Evolutionary conservation across 306 rosid species (phyloP).

Genomic region (Rosa rugosa): DNA sequence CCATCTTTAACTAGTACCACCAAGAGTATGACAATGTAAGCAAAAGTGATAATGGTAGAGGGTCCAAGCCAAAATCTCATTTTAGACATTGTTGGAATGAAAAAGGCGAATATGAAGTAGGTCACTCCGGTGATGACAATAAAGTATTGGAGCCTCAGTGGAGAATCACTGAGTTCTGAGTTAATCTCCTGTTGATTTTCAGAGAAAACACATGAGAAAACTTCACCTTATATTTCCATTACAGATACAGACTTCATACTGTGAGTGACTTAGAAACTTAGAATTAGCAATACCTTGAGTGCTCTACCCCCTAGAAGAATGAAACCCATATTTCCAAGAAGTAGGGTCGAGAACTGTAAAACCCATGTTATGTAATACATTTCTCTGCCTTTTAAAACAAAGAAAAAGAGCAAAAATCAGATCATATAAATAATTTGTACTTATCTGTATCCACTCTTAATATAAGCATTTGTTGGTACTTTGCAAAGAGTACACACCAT

Average conservation of each 20-base stretch:
- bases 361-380: conserved; percentile 53
- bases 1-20: conserved; percentile 46
- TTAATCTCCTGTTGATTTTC: conserved; percentile 42
- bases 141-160: conserved; percentile 56
- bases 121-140: conserved; percentile 46
- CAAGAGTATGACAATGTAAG: conserved; percentile 37
- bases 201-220: neutral
- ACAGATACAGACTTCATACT: neutral
- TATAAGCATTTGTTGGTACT: neutral
- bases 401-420: neutral
- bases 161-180: conserved; percentile 44
- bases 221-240: neutral
- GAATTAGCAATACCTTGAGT: conserved; percentile 38
- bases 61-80: conserved; percentile 51
- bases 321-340: conserved; percentile 62
- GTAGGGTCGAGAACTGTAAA: conserved; percentile 47
- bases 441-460: neutral
- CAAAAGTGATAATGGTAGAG: conserved; percentile 36
- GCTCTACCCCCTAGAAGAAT: conserved; percentile 61
- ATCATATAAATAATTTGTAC: neutral
- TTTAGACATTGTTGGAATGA: conserved; percentile 53
- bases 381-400: conserved; percentile 33
- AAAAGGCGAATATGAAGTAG: conserved; percentile 43
- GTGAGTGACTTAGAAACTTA: neutral
- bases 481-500: conserved; percentile 25